Percentiles rank a stretch among this genome's conserved stretches.
Conservation (phyloP, 2,329 filamentous ascomycete genomes). For the Epichloe hybrida region DNA sequence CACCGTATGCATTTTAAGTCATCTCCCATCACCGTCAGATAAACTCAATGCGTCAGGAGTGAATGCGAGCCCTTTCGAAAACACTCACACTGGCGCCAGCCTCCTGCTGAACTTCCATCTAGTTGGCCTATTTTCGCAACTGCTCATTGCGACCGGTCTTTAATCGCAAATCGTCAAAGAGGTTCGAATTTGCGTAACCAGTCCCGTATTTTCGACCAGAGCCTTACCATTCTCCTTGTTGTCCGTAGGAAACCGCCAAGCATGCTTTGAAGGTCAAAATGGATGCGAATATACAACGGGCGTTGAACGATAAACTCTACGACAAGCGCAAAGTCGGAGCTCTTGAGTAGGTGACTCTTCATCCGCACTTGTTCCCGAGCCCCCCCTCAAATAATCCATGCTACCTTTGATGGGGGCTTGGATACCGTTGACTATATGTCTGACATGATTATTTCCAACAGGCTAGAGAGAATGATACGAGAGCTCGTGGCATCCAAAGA, state of each 20-base stretch:
- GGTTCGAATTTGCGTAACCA: background rate
- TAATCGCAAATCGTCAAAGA: background rate
- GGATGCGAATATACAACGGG: slow-evolving; percentile 80
- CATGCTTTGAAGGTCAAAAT: slow-evolving; percentile 32
- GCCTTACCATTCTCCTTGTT: background rate
- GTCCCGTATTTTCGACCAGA: background rate
- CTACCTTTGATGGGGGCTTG: background rate
- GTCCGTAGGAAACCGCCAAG: background rate
- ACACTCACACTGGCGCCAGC: background rate
- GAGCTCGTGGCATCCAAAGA: slow-evolving; percentile 67
- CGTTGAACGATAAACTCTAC: slow-evolving; percentile 96
- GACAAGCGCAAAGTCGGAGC: slow-evolving; percentile 95
- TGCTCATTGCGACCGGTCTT: background rate
- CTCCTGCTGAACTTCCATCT: background rate
- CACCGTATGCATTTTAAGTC: too few relatives aligned
- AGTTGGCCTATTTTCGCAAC: background rate
- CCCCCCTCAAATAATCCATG: background rate
- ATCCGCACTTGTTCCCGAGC: background rate
- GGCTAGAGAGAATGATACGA: slow-evolving; percentile 81
- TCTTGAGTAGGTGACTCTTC: slow-evolving; percentile 58
- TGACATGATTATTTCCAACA: slow-evolving; percentile 22
- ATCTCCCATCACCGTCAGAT: background rate
- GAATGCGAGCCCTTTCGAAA: background rate
- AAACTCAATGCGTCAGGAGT: background rate
- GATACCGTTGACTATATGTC: background rate